A percentile compares a stretch with the other conserved stretches of the same genome.
phyloP scores from a whole-genome alignment of 2,329 filamentous ascomycete genomes.

The Fusarium sambucinum region DNA sequence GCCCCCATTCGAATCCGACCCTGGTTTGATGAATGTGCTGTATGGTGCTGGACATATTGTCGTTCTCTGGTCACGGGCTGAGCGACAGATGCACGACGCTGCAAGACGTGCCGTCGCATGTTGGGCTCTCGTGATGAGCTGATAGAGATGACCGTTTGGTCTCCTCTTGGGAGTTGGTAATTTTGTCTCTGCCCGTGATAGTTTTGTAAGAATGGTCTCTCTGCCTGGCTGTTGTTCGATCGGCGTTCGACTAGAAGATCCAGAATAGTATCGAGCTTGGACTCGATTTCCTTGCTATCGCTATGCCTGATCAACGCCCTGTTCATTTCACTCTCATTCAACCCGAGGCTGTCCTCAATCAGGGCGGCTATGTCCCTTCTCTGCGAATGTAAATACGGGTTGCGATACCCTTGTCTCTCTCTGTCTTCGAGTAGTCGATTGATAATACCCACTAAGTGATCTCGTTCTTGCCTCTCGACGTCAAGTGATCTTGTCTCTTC shows the following conservation, averaged over 20 bases:
- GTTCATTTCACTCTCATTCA: background rate
- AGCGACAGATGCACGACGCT: background rate
- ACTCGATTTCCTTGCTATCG: background rate
- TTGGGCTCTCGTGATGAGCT: background rate
- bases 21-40: conserved; percentile 4
- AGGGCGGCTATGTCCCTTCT: background rate
- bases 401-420: background rate
- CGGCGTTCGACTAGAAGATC: background rate
- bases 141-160: background rate
- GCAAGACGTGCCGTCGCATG: background rate
- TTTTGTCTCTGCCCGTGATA: background rate
- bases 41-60: background rate
- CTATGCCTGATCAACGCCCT: background rate
- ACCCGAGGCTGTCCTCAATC: background rate
- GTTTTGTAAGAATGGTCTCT: fast-evolving
- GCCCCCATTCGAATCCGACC: background rate
- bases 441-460: conserved; percentile 10
- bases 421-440: conserved; percentile 9
- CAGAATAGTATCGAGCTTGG: conserved; percentile 11
- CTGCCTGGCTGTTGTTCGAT: background rate
- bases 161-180: background rate
- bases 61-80: background rate
- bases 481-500: conserved; percentile 9
- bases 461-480: conserved; percentile 13
- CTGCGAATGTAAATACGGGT: background rate